Percentiles rank a stretch among this genome's conserved stretches.
Conservation (phyloP, 306 rosid species). For the Dryas octopetala region DNA sequence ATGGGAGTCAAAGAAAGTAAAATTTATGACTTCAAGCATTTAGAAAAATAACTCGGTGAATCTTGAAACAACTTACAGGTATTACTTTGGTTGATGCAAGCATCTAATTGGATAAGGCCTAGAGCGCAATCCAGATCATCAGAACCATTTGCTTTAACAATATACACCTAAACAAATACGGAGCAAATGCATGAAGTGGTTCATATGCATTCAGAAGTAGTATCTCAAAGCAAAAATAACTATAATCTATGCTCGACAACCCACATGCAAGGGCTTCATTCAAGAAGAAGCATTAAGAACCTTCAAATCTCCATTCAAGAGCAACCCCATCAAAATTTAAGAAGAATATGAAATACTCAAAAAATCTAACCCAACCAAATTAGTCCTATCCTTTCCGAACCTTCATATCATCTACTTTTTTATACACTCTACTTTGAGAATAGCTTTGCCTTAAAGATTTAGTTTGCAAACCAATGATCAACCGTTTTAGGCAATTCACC, state of each 20-base stretch:
- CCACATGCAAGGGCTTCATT: background rate
- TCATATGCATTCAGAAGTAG: background rate
- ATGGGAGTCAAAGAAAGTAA: background rate
- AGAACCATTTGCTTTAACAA: constrained; percentile 38
- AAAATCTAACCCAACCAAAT: background rate
- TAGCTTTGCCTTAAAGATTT: background rate
- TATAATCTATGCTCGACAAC: background rate
- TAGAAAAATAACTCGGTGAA: constrained; percentile 6
- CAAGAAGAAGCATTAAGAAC: background rate
- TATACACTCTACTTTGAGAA: too few species aligned
- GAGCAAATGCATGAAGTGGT: background rate
- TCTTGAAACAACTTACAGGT: constrained; percentile 25
- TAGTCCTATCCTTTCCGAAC: too few species aligned
- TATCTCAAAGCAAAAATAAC: background rate
- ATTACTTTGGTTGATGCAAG: constrained; percentile 6
- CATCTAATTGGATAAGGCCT: constrained; percentile 36
- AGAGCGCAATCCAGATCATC: constrained; percentile 49
- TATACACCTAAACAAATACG: constrained; percentile 49
- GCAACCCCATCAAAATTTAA: background rate
- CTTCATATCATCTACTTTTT: too few species aligned
- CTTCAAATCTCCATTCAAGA: background rate
- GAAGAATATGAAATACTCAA: background rate
- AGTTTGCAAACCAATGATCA: background rate
- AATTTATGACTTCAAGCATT: background rate
- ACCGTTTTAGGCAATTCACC: background rate